A percentile compares a stretch with the other conserved stretches of the same genome.
These are phyloP conservation scores for Pisolithus microcarpus DNA, from an alignment of 768 basidiomycete genomes.

Conservation along the genomic window DNA sequence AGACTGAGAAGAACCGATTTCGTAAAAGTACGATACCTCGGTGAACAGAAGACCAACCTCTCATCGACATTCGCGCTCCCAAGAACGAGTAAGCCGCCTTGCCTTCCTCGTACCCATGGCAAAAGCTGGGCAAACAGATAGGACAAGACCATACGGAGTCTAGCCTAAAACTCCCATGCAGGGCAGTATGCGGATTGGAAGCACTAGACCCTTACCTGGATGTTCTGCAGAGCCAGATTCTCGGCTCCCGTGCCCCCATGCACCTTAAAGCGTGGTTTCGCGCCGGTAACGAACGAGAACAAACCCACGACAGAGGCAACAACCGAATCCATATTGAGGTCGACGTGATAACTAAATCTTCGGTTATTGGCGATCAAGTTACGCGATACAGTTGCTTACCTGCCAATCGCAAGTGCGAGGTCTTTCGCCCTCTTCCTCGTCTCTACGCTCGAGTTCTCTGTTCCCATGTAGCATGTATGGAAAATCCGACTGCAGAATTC, in stretches of 20 bases:
- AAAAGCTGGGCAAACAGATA: slow-evolving; percentile 94
- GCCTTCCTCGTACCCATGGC: slow-evolving; percentile 81
- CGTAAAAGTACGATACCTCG: background rate
- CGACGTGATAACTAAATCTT: slow-evolving; percentile 72
- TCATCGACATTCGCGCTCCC: slow-evolving; percentile 99
- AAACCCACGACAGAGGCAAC: slow-evolving; percentile 79
- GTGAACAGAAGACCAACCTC: slow-evolving; percentile 44
- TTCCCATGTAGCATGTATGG: slow-evolving; percentile 99
- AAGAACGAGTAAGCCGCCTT: slow-evolving; percentile 86
- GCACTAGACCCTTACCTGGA: slow-evolving; percentile 50
- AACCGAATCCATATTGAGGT: slow-evolving; percentile 92
- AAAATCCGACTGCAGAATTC: slow-evolving; percentile 86
- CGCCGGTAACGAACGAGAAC: slow-evolving; percentile 75
- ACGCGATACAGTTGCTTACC: slow-evolving; percentile 37
- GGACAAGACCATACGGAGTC: slow-evolving; percentile 88
- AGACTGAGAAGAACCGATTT: slow-evolving; percentile 42
- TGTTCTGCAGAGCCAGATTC: slow-evolving; percentile 96
- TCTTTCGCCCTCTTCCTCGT: slow-evolving; percentile 83
- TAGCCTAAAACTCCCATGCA: slow-evolving; percentile 46
- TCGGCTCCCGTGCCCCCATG: slow-evolving; percentile 85
- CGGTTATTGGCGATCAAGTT: background rate
- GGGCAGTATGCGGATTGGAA: background rate
- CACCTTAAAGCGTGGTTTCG: slow-evolving; percentile 67
- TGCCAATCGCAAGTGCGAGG: slow-evolving; percentile 82
- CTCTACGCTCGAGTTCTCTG: slow-evolving; percentile 87